phyloP scores from a whole-genome alignment of 78 protist genomes.

The Dictyostelium intermedium region DNA sequence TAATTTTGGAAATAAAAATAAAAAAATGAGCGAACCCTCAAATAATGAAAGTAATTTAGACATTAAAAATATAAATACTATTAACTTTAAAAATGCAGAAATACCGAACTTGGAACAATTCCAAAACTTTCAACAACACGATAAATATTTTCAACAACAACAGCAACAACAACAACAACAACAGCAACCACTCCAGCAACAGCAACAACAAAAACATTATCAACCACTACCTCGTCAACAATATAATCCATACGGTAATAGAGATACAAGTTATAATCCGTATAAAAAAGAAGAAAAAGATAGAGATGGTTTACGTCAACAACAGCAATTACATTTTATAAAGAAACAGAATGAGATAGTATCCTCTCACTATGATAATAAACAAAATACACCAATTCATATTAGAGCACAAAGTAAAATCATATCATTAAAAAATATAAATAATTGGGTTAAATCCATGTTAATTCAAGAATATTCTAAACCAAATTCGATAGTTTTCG shows the following conservation, averaged over 20 bases:
- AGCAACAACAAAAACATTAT: neutral
- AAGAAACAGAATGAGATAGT: slow-evolving; percentile 2
- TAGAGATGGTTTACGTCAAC: neutral
- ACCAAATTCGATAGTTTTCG: slow-evolving; percentile 54
- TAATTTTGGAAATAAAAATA: neutral
- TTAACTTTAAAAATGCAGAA: neutral
- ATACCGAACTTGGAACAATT: neutral
- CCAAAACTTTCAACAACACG: neutral
- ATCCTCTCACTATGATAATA: slow-evolving; percentile 24
- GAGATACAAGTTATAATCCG: neutral
- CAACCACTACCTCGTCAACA: neutral
- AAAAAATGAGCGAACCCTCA: neutral
- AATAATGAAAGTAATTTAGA: neutral
- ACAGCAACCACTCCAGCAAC: neutral
- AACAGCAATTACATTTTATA: neutral
- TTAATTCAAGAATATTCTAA: slow-evolving; percentile 58
- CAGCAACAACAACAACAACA: slow-evolving; percentile 6
- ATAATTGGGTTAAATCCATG: slow-evolving; percentile 88
- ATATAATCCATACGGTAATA: neutral
- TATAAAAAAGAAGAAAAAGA: neutral
- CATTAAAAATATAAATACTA: neutral
- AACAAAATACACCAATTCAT: slow-evolving; percentile 26
- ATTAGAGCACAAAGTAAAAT: slow-evolving; percentile 33
- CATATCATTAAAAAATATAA: slow-evolving; percentile 37
- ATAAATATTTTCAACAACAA: neutral